Conservation (phyloP, 257 asterid species). For the Anisodus tanguticus region DNA sequence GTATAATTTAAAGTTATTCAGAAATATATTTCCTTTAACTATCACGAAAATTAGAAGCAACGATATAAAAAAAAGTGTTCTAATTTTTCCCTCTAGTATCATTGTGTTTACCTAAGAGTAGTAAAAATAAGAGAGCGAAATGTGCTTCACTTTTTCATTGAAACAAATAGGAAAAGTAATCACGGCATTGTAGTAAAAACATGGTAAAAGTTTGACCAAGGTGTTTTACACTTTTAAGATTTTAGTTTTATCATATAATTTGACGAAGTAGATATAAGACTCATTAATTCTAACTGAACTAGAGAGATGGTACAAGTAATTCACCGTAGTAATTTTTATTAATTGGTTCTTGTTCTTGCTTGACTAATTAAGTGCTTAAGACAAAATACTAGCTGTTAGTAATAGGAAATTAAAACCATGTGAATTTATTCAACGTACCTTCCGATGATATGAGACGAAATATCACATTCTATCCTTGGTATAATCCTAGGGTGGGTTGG, state of each 20-base stretch:
- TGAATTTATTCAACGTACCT: neutral
- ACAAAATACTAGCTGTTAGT: neutral
- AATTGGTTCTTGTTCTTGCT: slow-evolving; percentile 14
- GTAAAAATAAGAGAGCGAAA: neutral
- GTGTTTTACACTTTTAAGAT: neutral
- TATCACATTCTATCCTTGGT: no score
- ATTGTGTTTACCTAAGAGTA: neutral
- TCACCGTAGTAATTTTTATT: neutral
- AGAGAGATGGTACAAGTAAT: slow-evolving; percentile 12
- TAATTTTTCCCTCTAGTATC: neutral
- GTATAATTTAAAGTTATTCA: neutral
- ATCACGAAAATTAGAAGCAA: neutral
- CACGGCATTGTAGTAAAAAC: neutral
- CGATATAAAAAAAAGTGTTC: neutral
- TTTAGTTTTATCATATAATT: no score
- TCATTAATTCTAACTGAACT: neutral
- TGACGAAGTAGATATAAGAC: neutral
- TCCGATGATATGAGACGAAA: neutral
- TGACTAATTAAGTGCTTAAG: neutral
- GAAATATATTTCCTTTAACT: neutral
- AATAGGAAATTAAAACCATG: neutral
- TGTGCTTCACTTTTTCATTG: neutral
- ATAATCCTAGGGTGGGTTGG: no score
- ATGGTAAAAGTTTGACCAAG: neutral
- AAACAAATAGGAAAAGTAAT: slow-evolving; percentile 9